These are phyloP conservation scores for Reutealis trisperma DNA, from an alignment of 345 rosid genomes.

Conservation along the genomic window DNA sequence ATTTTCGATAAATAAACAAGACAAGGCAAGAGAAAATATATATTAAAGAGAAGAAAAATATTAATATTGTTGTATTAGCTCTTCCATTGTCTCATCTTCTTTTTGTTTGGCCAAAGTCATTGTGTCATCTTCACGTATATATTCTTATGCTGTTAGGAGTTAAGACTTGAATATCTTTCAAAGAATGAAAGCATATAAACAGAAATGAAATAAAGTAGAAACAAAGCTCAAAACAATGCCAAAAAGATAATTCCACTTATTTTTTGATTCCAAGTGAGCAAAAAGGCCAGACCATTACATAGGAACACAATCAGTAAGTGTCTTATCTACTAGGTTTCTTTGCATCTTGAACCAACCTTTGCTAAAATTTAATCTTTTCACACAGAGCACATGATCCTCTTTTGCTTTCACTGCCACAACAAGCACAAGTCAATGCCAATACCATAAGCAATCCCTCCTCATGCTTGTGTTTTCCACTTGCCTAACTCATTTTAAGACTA, in stretches of 20 bases:
- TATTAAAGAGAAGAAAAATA: too few relatives aligned
- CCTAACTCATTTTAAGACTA: neutral
- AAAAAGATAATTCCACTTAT: neutral
- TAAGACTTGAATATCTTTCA: neutral
- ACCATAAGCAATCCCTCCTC: neutral
- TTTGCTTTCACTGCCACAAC: neutral
- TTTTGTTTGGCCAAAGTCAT: too few relatives aligned
- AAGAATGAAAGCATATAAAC: neutral
- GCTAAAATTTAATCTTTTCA: neutral
- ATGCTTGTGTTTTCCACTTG: slow-evolving; percentile 5
- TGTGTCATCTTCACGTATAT: too few relatives aligned
- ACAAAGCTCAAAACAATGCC: neutral
- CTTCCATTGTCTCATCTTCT: too few relatives aligned
- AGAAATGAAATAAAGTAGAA: neutral
- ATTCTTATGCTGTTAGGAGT: too few relatives aligned
- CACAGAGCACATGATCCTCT: slow-evolving; percentile 10
- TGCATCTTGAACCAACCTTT: slow-evolving; percentile 7
- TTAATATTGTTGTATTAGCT: too few relatives aligned
- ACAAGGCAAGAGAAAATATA: too few relatives aligned
- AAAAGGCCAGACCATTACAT: slow-evolving; percentile 1
- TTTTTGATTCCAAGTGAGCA: slow-evolving; percentile 3
- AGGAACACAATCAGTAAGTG: slow-evolving; percentile 8
- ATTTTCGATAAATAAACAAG: too few relatives aligned
- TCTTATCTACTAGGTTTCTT: slow-evolving; percentile 17
- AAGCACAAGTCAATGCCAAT: too few relatives aligned